These are phyloP conservation scores for Phlyctochytrium planicorne DNA, from an alignment of 192 early-diverging fungal species.

Conservation along the genomic window DNA sequence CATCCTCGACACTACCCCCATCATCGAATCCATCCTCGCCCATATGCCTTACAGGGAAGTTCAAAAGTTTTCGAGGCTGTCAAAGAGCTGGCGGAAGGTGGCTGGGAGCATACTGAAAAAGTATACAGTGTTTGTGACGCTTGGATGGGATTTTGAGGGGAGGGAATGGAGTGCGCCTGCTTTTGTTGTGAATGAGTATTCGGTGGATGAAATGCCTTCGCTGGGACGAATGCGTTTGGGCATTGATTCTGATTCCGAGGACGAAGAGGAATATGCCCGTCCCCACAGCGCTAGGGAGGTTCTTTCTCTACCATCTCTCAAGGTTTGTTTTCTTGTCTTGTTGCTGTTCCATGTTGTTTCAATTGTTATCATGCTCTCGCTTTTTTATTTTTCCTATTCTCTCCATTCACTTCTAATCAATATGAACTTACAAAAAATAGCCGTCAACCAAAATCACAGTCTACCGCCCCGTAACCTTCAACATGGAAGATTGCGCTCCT, in stretches of 20 bases:
- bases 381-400: not conserved
- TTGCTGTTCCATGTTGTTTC: not conserved
- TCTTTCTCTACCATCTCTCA: too few relatives aligned
- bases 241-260: too few relatives aligned
- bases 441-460: not conserved
- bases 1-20: not conserved
- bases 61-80: not conserved
- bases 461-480: slow-evolving; percentile 2
- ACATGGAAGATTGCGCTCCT: not conserved
- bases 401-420: too few relatives aligned
- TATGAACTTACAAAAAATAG: not conserved
- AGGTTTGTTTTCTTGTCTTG: not conserved
- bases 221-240: too few relatives aligned
- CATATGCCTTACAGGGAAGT: not conserved
- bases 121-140: not conserved
- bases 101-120: not conserved
- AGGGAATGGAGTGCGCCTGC: not conserved
- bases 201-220: too few relatives aligned
- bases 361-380: not conserved
- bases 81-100: not conserved
- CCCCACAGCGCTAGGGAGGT: too few relatives aligned
- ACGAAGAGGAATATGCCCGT: too few relatives aligned
- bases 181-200: not conserved
- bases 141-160: not conserved
- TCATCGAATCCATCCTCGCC: slow-evolving; percentile 3